Base-by-base conservation (phyloP, 2,329 filamentous ascomycete genomes). In the Sporothrix variecibatus region DNA sequence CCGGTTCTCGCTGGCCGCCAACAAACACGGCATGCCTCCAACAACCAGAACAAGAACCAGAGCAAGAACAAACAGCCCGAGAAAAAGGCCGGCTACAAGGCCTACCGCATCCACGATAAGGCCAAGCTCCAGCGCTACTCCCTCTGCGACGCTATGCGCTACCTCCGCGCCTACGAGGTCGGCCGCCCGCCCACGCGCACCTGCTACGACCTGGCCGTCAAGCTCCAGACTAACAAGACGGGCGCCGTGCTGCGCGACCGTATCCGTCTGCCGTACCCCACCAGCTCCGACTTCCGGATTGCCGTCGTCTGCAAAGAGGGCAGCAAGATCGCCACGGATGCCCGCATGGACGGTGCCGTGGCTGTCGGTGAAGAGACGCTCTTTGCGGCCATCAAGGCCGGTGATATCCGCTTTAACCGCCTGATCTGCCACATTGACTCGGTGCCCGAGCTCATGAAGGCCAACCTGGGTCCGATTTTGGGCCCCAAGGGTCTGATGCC, bases 401-500 rank as follows among this genome's bases (percentile, higher is more conserved):
- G 93, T 58, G 89, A 90, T 53, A 92, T 98, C 77, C 89, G 94
- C 34, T 99, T 98, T 81, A 96, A 98, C 81, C 88, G 93, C 73
- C 92, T 94, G 76, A 90, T 99, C 78, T 97, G 94, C 84, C 95
- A 98, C 82, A 87, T 88, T 70, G 90, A 93, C 78, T 94, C 91
- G 78, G 86, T 96, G 78, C 87, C 88, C 71, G 94, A 93, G 73
- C 85, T 99, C 79, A 92, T 92, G 81, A 95, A 96, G 85, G 92
- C 94, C 49, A 90, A 89, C 0, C 82, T 99, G 76, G 95, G 93
- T 76, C 89, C 92, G 77, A 88, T 97, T 60, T 86, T 99, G 26
- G 96, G 96, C 79, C 96, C 97, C 64, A 91, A 90, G 82, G 95
- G 95, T 2, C 83, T 99, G 80, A 98, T 99, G 96, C 96, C 96